Conservation (phyloP, 495 filamentous ascomycete genomes). For the Aspergillus leporis region DNA sequence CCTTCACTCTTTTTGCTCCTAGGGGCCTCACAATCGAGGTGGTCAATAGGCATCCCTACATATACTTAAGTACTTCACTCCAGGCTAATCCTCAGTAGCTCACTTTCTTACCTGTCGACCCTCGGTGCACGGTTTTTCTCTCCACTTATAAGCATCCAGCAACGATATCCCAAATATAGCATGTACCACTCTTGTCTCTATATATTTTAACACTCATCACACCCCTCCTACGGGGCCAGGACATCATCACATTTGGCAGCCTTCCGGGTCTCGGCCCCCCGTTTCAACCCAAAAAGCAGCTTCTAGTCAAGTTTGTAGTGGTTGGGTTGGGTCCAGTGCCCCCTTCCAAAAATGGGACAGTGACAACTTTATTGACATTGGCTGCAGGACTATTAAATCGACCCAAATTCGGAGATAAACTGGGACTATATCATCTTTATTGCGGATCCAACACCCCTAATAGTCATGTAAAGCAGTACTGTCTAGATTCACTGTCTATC, state of each 20-base stretch:
- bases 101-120: background rate
- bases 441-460: background rate
- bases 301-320: background rate
- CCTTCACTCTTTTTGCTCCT: too few species aligned
- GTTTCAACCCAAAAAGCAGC: background rate
- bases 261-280: background rate
- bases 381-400: background rate
- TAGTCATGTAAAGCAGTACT: constrained; percentile 2
- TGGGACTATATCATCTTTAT: background rate
- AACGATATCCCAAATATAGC: background rate
- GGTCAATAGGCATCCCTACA: too few species aligned
- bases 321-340: background rate
- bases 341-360: constrained; percentile 4
- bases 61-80: too few species aligned
- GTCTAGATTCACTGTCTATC: background rate
- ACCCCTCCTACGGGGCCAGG: background rate
- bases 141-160: background rate
- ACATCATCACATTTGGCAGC: background rate
- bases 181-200: background rate
- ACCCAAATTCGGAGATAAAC: background rate
- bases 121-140: background rate
- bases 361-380: background rate
- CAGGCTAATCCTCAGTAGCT: too few species aligned
- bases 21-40: too few species aligned
- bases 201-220: background rate